phyloP scores from a whole-genome alignment of 2,329 filamentous ascomycete species.

The Fusarium sp. region DNA sequence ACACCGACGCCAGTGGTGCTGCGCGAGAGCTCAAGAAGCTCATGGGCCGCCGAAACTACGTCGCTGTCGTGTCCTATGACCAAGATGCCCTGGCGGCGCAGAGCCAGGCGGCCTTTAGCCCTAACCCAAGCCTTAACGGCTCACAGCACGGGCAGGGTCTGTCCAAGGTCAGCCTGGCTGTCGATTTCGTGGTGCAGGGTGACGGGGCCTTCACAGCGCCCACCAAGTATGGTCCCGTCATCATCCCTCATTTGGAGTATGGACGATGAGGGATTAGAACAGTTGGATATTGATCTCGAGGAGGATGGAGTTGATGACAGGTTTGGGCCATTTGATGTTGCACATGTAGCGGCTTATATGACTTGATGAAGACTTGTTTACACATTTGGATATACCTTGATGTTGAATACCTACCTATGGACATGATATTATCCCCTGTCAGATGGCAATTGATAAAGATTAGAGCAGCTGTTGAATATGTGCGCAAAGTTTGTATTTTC shows the following conservation, averaged over 20 bases:
- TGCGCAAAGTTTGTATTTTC: conserved; percentile 20
- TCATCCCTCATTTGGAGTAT: conserved; percentile 85
- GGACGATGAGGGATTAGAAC: conserved; percentile 53
- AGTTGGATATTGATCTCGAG: not conserved
- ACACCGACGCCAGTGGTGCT: conserved; percentile 86
- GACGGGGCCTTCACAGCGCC: conserved; percentile 81
- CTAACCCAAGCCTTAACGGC: conserved; percentile 47
- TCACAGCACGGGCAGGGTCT: conserved; percentile 54
- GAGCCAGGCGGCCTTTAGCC: conserved; percentile 50
- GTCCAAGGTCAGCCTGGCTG: conserved; percentile 80
- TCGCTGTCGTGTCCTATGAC: conserved; percentile 92
- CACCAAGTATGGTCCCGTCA: conserved; percentile 96
- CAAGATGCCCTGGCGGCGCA: conserved; percentile 70
- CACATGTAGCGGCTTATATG: conserved; percentile 34
- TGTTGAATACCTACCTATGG: conserved; percentile 11
- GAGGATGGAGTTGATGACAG: not conserved
- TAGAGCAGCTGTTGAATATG: not conserved
- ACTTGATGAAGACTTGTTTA: conserved; percentile 34
- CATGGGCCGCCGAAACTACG: conserved; percentile 93
- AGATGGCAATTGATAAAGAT: not conserved
- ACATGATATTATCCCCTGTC: not conserved
- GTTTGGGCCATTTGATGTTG: conserved; percentile 9
- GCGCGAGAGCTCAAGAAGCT: conserved; percentile 85
- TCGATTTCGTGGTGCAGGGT: conserved; percentile 96
- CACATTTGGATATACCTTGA: conserved; percentile 40